phyloP scores from a whole-genome alignment of 805 yeast species.

The Yamadazyma ubonensis region DNA sequence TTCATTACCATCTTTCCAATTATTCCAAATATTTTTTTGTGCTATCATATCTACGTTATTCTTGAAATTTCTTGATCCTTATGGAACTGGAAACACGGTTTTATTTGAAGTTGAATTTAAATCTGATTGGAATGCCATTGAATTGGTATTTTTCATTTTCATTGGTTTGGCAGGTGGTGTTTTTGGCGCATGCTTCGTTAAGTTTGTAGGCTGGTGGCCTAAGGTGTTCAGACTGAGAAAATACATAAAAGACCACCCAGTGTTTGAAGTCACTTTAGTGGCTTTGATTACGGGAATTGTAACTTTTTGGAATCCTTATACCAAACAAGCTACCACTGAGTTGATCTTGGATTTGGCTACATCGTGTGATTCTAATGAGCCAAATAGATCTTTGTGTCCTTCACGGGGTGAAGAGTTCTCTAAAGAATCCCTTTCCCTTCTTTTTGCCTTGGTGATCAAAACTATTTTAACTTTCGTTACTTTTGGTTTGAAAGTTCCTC shows the following conservation, averaged over 20 bases:
- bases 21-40: slow-evolving; percentile 55
- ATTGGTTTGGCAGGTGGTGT: slow-evolving; percentile 55
- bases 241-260: slow-evolving; percentile 38
- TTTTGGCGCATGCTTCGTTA: slow-evolving; percentile 51
- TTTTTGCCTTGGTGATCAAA: slow-evolving; percentile 45
- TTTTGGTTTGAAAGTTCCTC: slow-evolving; percentile 57
- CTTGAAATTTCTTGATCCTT: slow-evolving; percentile 53
- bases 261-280: slow-evolving; percentile 45
- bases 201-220: slow-evolving; percentile 48
- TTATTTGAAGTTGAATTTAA: slow-evolving; percentile 50
- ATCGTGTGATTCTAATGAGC: slow-evolving; percentile 40
- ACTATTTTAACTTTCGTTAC: slow-evolving; percentile 49
- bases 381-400: slow-evolving; percentile 32
- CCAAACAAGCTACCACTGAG: slow-evolving; percentile 50
- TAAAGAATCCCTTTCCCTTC: slow-evolving; percentile 31
- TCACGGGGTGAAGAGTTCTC: slow-evolving; percentile 24
- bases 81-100: slow-evolving; percentile 59
- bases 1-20: slow-evolving; percentile 52
- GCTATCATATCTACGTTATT: slow-evolving; percentile 54
- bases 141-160: slow-evolving; percentile 43
- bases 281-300: slow-evolving; percentile 46
- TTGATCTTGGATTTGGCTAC: slow-evolving; percentile 49
- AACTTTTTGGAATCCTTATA: slow-evolving; percentile 49
- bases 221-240: slow-evolving; percentile 31
- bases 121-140: slow-evolving; percentile 53